Base-by-base conservation (phyloP, 805 yeast species). In the Suhomyces vadensis region DNA sequence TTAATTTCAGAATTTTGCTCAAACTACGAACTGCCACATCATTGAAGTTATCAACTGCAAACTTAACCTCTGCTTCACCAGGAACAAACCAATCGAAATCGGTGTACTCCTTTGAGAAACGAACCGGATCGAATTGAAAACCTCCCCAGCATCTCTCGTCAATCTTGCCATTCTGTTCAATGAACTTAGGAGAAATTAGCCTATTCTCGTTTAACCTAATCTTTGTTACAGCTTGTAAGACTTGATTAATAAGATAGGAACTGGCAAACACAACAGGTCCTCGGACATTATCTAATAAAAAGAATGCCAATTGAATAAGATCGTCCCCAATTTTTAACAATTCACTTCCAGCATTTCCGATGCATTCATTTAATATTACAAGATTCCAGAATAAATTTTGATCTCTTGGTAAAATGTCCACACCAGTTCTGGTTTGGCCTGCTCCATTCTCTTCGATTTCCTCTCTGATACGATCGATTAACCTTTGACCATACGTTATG, bases 381-480 rank as follows among this genome's bases (percentile, higher is more conserved):
- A 87, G 60, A 56, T 83, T 79, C 80, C 96, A 81, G 23, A 81
- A 80, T 6, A 94, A 65, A 14, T 83, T 78, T 23, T 83, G 84
- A 62, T 94, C 98, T 33, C 90, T 75, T n/a, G 87, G 87, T 21
- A 82, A 72, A 20, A 85, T 72, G 23, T 85, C 91, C 5, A 76
- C 69, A 0, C 84, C 79, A 4, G 80, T 75, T 59, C 96, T 76
- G 0, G 82, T 69, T 1, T 77, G 64, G 3, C 97, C 98, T 0
- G 97, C 97, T 2, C 81, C 85, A 50, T 91, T 86, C 51, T 83
- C 87, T 8, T 68, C 67, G 16, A 92, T 72, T 57, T 92, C 96
- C 25, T 75, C 79, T 27, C 72, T 68, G 20, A 91, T 81, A 41
- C 75, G 75, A 4, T 69, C 70, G 38, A 74, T 64, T 14, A 85